These are phyloP conservation scores for Puccinia horiana DNA, from an alignment of 1,284 basidiomycete genomes.

Conservation along the genomic window DNA sequence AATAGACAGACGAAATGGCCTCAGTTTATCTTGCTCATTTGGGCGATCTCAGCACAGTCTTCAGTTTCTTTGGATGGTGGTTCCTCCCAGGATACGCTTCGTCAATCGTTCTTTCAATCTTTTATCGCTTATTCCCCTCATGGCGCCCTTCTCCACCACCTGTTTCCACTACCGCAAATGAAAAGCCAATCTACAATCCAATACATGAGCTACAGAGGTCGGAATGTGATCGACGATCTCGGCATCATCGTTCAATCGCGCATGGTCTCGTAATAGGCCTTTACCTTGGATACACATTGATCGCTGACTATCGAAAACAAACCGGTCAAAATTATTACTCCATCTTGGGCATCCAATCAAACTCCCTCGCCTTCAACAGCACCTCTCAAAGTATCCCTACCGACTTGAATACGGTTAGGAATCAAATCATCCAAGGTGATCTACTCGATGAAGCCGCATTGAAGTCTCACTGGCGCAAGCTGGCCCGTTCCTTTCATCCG, in stretches of 20 bases:
- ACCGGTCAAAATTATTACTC: conserved; percentile 31
- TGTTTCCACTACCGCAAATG: background rate
- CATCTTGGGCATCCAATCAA: conserved; percentile 28
- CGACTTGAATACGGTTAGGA: background rate
- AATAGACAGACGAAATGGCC: conserved; percentile 2
- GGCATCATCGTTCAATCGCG: conserved; percentile 24
- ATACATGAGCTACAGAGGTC: conserved; percentile 21
- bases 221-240: background rate
- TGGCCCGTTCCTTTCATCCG: conserved; percentile 40
- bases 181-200: conserved; percentile 37
- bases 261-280: conserved; percentile 29
- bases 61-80: conserved; percentile 41
- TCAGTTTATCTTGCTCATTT: conserved; percentile 19
- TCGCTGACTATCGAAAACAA: conserved; percentile 19
- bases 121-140: conserved; percentile 25
- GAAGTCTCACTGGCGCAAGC: conserved; percentile 40
- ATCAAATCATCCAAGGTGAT: background rate
- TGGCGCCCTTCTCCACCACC: conserved; percentile 10
- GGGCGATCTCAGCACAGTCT: conserved; percentile 35
- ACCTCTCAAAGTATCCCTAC: background rate
- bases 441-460: conserved; percentile 33
- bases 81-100: conserved; percentile 38
- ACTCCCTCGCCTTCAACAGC: conserved; percentile 23
- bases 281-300: conserved; percentile 28
- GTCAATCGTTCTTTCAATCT: background rate